These are phyloP conservation scores for Rosa rugosa DNA, from an alignment of 306 rosid species.

Conservation along the genomic window DNA sequence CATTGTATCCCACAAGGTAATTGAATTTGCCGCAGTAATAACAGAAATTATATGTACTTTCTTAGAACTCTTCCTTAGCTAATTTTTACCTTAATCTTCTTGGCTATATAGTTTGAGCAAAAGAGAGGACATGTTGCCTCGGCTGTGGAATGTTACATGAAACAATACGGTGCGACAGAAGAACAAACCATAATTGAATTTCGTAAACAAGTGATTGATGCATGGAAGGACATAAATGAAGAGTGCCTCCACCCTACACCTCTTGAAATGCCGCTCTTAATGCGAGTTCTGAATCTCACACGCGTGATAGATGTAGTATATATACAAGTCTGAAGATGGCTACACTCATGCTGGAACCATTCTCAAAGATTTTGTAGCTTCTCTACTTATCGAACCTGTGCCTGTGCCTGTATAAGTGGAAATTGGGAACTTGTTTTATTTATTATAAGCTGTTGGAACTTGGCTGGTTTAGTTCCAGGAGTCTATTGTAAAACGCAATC, in stretches of 20 bases:
- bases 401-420: constrained; percentile 8
- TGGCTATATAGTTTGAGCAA: background rate
- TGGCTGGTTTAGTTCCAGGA: too few species aligned
- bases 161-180: constrained; percentile 24
- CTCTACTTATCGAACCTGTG: background rate
- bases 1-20: constrained; percentile 40
- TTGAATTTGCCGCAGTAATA: background rate
- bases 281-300: background rate
- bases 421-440: background rate
- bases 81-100: too few species aligned
- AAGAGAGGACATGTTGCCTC: constrained; percentile 24
- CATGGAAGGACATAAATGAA: constrained; percentile 23
- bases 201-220: constrained; percentile 3
- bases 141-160: constrained; percentile 42
- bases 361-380: too few species aligned
- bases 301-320: background rate
- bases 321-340: constrained; percentile 7
- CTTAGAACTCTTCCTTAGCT: too few species aligned
- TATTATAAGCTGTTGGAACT: background rate
- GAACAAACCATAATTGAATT: constrained; percentile 26
- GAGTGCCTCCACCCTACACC: constrained; percentile 8
- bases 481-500: too few species aligned
- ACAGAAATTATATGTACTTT: too few species aligned
- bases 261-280: background rate
- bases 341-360: background rate